A percentile compares a stretch with the other conserved stretches of the same genome.
These are phyloP conservation scores for Anthracocystis panici-leucophaei DNA, from an alignment of 1,284 basidiomycete genomes.

Conservation along the genomic window DNA sequence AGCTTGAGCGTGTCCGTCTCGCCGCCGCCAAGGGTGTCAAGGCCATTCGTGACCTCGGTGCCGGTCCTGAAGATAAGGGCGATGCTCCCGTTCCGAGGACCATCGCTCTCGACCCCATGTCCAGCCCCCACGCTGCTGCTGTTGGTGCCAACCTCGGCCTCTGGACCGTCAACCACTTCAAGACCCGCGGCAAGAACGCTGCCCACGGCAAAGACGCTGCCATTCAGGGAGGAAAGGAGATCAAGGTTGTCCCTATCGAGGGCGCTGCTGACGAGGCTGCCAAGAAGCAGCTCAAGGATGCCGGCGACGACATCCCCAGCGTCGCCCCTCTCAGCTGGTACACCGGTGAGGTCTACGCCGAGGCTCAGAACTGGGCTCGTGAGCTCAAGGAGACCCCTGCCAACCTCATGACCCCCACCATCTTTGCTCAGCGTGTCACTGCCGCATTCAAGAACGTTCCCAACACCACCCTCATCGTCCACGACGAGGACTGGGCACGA, in stretches of 20 bases:
- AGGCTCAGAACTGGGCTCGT: conserved; percentile 85
- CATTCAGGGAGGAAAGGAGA: conserved; percentile 64
- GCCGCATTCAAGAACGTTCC: conserved; percentile 78
- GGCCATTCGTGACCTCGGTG: conserved; percentile 62
- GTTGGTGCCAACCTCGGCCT: conserved; percentile 63
- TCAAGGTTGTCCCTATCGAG: conserved; percentile 55
- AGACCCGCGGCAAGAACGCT: conserved; percentile 61
- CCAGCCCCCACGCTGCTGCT: conserved; percentile 64
- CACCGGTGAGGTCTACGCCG: conserved; percentile 75
- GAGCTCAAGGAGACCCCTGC: conserved; percentile 88
- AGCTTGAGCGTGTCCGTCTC: conserved; percentile 61
- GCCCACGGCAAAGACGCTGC: conserved; percentile 50
- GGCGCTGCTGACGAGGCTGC: conserved; percentile 49
- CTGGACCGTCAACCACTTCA: conserved; percentile 67
- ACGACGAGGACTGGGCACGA: conserved; percentile 86
- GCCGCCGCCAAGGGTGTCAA: conserved; percentile 66
- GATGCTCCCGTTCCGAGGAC: conserved; percentile 45
- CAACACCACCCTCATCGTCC: conserved; percentile 79
- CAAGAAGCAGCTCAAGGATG: conserved; percentile 63
- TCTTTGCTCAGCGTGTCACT: conserved; percentile 79
- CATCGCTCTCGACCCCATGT: conserved; percentile 61
- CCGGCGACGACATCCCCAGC: conserved; percentile 56
- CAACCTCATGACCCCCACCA: conserved; percentile 74
- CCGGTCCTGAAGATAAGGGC: conserved; percentile 45
- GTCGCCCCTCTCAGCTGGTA: conserved; percentile 64